A percentile compares a stretch with the other conserved stretches of the same genome.
Conservation (phyloP, 768 basidiomycete genomes). For the Suillus brevipes region DNA sequence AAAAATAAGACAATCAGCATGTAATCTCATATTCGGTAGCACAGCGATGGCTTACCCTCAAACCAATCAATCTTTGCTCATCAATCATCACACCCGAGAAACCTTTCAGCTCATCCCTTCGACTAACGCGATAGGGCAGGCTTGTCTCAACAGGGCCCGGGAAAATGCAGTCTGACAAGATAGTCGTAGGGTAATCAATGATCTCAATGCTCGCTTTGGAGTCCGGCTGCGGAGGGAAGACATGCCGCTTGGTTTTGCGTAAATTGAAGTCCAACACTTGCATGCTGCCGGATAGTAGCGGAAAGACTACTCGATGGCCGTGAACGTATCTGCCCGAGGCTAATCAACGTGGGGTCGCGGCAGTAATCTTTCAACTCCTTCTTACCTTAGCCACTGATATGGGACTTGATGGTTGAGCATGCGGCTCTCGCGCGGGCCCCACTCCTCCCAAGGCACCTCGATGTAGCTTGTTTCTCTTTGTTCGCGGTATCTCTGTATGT, state of each 20-base stretch:
- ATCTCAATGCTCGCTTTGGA: not conserved
- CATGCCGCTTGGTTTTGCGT: slow-evolving; percentile 11
- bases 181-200: slow-evolving; percentile 14
- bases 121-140: slow-evolving; percentile 34
- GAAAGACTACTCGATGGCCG: slow-evolving; percentile 39
- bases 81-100: slow-evolving; percentile 46
- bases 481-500: slow-evolving; percentile 10
- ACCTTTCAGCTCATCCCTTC: slow-evolving; percentile 20
- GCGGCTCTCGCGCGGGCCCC: slow-evolving; percentile 40
- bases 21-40: not conserved
- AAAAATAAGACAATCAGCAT: not conserved
- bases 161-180: slow-evolving; percentile 25
- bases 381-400: slow-evolving; percentile 45
- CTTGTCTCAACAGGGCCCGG: slow-evolving; percentile 23
- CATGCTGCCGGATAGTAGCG: slow-evolving; percentile 5
- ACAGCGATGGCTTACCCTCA: slow-evolving; percentile 34
- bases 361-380: not conserved
- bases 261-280: slow-evolving; percentile 36
- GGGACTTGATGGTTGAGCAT: slow-evolving; percentile 27
- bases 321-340: slow-evolving; percentile 38
- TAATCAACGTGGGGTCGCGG: not conserved
- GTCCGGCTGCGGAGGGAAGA: not conserved
- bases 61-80: slow-evolving; percentile 40
- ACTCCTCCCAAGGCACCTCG: slow-evolving; percentile 36
- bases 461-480: not conserved